Evolutionary conservation across 2,329 filamentous ascomycete genomes (phyloP), one percentile per base, ranked within the genome.

Genomic region (Magnaporthiopsis rhizophila): DNA sequence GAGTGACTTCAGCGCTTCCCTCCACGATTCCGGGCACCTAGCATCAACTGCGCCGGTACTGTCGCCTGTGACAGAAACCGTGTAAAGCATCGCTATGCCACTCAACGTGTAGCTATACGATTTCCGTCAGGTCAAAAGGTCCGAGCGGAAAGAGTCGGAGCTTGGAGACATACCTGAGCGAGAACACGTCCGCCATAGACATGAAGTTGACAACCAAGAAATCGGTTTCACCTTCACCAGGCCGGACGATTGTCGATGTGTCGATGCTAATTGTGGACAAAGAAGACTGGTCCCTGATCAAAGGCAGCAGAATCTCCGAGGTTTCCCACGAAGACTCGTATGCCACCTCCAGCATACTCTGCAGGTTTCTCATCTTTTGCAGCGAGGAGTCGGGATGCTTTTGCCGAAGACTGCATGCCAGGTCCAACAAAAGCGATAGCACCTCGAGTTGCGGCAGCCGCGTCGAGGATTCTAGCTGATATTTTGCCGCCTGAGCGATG

Each of bases 401-500:
- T 65, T 86, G 82, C 64, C 87, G 83, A 62, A 93, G 77, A 69
- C 85, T 87, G 70, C 89, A 90, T 1, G 85, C 83, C 28, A 93
- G 80, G 71, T 93, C 89, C 24, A 92, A 78, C 59, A 89, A 80
- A 63, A 90, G 80, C 15, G 87, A 80, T 62, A 93, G 73, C 2
- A 87, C 80, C 64, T 86, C 83, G 21, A 92, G 80, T 69, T 91
- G 89, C 7, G 86, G 84, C 56, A 91, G 82, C 58, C 82, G 80
- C 64, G 84, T 80, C n/a, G 83, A 80, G 1, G 83, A 80, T 56
- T 90, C 84, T 13, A 90, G 78, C 71, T 94, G 90, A 64, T 88
- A 83, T 69, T 88, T 90, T 65, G 88, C 81, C 7, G 87, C 89
- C 62, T 88, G 83, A n/a, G 90, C 90, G 68, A 94, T 83, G 63